Percentiles rank a stretch among this genome's conserved stretches.
Conservation (phyloP, 495 filamentous ascomycete species). For the Jackrogersella minutella region DNA sequence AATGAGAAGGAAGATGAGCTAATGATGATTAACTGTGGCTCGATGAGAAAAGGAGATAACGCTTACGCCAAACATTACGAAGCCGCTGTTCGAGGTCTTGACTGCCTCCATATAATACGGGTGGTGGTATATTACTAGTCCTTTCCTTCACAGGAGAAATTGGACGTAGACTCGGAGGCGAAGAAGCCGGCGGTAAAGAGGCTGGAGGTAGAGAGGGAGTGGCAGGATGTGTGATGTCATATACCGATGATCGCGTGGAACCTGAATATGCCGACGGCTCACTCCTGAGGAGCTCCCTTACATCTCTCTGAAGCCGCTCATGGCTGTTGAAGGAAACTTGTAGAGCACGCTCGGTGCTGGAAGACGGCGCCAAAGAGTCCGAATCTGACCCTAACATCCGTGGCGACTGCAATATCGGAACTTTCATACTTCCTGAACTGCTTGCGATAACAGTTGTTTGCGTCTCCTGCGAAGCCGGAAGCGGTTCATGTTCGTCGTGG, state of each 20-base stretch:
- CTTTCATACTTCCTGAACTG: conserved; percentile 14
- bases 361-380: conserved; percentile 35
- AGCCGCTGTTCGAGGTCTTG: conserved; percentile 31
- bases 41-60: background rate
- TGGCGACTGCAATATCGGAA: background rate
- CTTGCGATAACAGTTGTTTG: conserved; percentile 43
- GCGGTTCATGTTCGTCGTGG: conserved; percentile 8
- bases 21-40: conserved; percentile 13
- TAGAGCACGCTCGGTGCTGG: conserved; percentile 36
- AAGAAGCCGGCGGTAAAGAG: background rate
- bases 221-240: background rate
- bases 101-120: background rate
- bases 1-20: conserved; percentile 51
- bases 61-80: conserved; percentile 44
- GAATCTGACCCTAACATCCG: conserved; percentile 18
- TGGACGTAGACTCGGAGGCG: background rate
- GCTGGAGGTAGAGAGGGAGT: conserved; percentile 9
- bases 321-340: conserved; percentile 20
- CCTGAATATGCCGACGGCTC: conserved; percentile 4
- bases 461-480: conserved; percentile 27
- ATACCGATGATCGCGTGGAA: background rate
- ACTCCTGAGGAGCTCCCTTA: background rate
- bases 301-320: conserved; percentile 12
- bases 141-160: conserved; percentile 4
- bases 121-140: background rate